Conservation (phyloP, 164 flowering plant genomes). For the Hamamelis virginiana region DNA sequence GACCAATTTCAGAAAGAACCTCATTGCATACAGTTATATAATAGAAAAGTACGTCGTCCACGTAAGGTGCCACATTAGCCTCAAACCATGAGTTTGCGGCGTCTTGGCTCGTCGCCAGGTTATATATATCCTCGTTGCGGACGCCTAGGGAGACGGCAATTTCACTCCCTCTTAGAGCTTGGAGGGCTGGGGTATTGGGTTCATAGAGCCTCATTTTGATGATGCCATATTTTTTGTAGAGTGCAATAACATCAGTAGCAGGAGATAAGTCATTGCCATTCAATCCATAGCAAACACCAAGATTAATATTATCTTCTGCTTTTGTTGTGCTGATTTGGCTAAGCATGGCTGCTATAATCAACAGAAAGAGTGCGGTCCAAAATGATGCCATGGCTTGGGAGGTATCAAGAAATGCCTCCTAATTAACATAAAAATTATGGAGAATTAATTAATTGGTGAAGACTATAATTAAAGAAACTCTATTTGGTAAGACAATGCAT, state of each 20-base stretch:
- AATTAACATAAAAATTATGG: too few relatives aligned
- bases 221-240: constrained; percentile 16
- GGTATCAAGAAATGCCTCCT: not conserved
- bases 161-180: constrained; percentile 10
- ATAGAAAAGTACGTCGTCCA: not conserved
- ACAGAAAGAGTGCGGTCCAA: not conserved
- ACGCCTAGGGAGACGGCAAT: constrained; percentile 19
- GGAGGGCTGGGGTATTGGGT: constrained; percentile 10
- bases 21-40: constrained; percentile 28
- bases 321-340: not conserved
- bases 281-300: constrained; percentile 29
- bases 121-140: constrained; percentile 25
- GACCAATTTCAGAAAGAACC: constrained; percentile 9
- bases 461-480: too few relatives aligned
- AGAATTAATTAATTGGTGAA: too few relatives aligned
- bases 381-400: not conserved
- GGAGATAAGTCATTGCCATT: constrained; percentile 26
- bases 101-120: constrained; percentile 12
- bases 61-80: constrained; percentile 24
- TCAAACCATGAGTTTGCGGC: constrained; percentile 18
- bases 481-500: too few relatives aligned
- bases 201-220: constrained; percentile 17
- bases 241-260: constrained; percentile 8
- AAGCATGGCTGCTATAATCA: not conserved
- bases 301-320: not conserved